Conservation (phyloP, 1,139 yeast genomes). For the Eremothecium gossypii region DNA sequence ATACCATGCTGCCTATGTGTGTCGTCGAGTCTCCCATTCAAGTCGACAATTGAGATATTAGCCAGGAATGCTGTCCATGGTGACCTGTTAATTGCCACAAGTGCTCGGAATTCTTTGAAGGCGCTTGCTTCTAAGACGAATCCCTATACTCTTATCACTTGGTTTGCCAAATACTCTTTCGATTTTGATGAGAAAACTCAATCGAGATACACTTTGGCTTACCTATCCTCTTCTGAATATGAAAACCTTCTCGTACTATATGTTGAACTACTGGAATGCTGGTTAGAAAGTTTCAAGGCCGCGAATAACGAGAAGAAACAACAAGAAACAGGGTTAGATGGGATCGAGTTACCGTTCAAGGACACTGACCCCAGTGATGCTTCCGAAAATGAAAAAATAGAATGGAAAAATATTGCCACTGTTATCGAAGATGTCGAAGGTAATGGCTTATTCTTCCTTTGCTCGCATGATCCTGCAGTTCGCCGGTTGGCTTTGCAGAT, state of each 20-base stretch:
- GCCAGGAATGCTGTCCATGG: slow-evolving; percentile 69
- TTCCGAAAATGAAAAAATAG: slow-evolving; percentile 56
- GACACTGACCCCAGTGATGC: slow-evolving; percentile 30
- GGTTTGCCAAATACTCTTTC: slow-evolving; percentile 73
- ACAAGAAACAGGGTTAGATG: slow-evolving; percentile 27
- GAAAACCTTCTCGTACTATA: slow-evolving; percentile 57
- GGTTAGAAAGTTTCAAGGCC: slow-evolving; percentile 58
- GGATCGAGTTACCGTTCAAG: slow-evolving; percentile 18
- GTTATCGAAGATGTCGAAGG: slow-evolving; percentile 93
- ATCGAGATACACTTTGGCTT: slow-evolving; percentile 42
- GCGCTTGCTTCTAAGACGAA: slow-evolving; percentile 59
- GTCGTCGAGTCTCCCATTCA: slow-evolving; percentile 43
- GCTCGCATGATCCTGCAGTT: slow-evolving; percentile 74
- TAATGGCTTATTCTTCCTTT: slow-evolving; percentile 81
- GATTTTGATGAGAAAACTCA: slow-evolving; percentile 59
- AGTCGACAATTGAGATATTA: slow-evolving; percentile 60
- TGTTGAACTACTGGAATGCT: slow-evolving; percentile 66
- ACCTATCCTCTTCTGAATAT: slow-evolving; percentile 49
- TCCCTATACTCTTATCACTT: slow-evolving; percentile 61
- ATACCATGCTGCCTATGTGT: slow-evolving; percentile 59
- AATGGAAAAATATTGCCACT: slow-evolving; percentile 69
- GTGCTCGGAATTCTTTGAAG: slow-evolving; percentile 56
- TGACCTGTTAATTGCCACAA: slow-evolving; percentile 49
- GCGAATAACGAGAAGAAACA: slow-evolving; percentile 23
- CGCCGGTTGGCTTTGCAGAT: slow-evolving; percentile 70